phyloP scores from a whole-genome alignment of 805 yeast species.

The Ogataea ramenticola region DNA sequence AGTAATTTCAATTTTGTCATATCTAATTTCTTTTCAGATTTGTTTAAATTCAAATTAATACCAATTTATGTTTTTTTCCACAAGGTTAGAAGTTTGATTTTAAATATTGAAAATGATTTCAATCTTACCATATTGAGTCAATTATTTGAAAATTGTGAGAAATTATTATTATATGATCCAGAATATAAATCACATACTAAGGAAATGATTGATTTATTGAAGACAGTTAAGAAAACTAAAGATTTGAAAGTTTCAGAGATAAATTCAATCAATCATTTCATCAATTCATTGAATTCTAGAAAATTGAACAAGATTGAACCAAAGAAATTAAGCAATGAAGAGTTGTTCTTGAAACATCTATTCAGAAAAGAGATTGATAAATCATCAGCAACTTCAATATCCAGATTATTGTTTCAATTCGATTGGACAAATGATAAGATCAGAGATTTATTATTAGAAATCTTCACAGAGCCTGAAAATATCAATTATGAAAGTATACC shows the following conservation, averaged over 20 bases:
- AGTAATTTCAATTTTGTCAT: conserved; percentile 45
- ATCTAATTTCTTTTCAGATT: conserved; percentile 61
- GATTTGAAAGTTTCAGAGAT: conserved; percentile 47
- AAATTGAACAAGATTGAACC: conserved; percentile 26
- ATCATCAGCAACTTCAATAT: conserved; percentile 27
- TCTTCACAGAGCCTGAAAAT: conserved; percentile 55
- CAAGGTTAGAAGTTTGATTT: conserved; percentile 54
- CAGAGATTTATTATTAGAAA: conserved; percentile 20
- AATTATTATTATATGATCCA: conserved; percentile 48
- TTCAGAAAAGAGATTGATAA: conserved; percentile 43
- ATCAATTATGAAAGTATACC: conserved; percentile 51
- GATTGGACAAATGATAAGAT: conserved; percentile 39
- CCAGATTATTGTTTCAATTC: conserved; percentile 33
- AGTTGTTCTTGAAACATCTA: conserved; percentile 41
- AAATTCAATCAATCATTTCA: conserved; percentile 49
- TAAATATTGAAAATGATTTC: conserved; percentile 41
- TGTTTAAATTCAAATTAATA: conserved; percentile 67
- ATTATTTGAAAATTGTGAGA: conserved; percentile 71
- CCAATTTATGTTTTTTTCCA: conserved; percentile 70
- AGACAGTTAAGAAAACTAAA: conserved; percentile 39
- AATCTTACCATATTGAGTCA: conserved; percentile 64
- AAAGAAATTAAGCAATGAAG: conserved; percentile 32
- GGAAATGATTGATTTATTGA: conserved; percentile 53
- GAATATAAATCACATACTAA: conserved; percentile 54
- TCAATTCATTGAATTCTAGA: conserved; percentile 52